phyloP scores from a whole-genome alignment of 2,329 filamentous ascomycete species.

The Phaeosphaeria sp. region DNA sequence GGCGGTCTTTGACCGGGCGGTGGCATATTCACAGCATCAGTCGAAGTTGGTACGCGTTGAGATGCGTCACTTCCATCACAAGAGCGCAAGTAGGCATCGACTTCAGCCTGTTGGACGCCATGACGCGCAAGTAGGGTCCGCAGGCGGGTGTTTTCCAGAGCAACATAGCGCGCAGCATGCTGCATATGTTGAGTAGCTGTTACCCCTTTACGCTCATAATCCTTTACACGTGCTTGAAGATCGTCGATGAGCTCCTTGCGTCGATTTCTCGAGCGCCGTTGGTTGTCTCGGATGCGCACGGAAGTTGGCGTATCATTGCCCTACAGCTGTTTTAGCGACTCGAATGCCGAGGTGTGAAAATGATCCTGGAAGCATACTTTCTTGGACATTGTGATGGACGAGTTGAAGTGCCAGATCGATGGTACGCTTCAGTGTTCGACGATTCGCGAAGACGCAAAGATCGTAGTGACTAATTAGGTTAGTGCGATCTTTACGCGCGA shows the following conservation, averaged over 20 bases:
- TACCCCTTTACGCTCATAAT: constrained; percentile 68
- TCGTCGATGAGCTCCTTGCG: constrained; percentile 73
- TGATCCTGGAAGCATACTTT: not conserved
- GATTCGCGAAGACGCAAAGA: not conserved
- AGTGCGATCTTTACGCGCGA: not conserved
- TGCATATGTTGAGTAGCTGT: constrained; percentile 73
- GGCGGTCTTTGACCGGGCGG: not conserved
- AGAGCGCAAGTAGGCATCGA: constrained; percentile 25
- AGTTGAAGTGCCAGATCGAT: not conserved
- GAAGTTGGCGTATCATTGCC: constrained; percentile 38
- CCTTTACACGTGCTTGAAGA: constrained; percentile 67
- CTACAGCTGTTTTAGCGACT: not conserved
- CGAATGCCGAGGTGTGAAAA: not conserved
- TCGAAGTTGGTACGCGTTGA: not conserved
- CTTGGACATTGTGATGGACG: constrained; percentile 26
- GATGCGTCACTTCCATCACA: constrained; percentile 10
- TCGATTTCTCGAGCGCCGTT: constrained; percentile 72
- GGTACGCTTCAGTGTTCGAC: not conserved
- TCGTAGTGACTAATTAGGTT: not conserved
- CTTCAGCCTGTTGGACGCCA: constrained; percentile 26
- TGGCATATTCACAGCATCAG: not conserved
- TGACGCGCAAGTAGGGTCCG: constrained; percentile 59
- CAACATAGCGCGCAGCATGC: constrained; percentile 69
- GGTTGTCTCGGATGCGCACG: constrained; percentile 73
- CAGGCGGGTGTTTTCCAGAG: constrained; percentile 70